These are phyloP conservation scores for Quercus suber DNA, from an alignment of 306 rosid species.

Conservation along the genomic window DNA sequence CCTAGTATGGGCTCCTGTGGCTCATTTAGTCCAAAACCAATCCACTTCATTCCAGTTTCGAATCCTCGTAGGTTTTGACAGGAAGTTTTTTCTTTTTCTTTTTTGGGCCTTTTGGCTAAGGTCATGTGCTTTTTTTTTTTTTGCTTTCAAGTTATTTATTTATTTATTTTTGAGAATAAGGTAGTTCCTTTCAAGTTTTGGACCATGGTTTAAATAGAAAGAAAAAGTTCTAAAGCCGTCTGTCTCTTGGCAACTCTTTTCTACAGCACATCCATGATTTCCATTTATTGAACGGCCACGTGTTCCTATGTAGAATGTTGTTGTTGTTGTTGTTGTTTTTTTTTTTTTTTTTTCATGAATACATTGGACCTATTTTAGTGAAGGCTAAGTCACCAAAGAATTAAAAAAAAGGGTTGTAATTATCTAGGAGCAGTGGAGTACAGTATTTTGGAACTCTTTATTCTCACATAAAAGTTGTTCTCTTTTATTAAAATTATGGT, in stretches of 20 bases:
- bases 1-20: neutral
- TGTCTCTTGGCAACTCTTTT: slow-evolving; percentile 4
- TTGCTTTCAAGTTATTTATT: too few relatives aligned
- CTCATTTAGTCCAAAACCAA: neutral
- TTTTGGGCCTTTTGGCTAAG: too few relatives aligned
- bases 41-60: neutral
- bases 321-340: neutral
- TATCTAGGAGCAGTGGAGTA: too few relatives aligned
- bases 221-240: neutral
- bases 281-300: neutral
- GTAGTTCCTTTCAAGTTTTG: neutral
- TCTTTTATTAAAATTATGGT: too few relatives aligned
- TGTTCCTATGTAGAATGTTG: neutral
- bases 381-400: neutral
- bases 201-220: slow-evolving; percentile 8
- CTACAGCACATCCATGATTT: neutral
- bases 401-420: neutral
- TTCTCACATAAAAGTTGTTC: too few relatives aligned
- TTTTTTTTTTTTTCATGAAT: neutral
- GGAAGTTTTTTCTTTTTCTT: too few relatives aligned
- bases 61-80: too few relatives aligned
- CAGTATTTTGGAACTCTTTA: too few relatives aligned
- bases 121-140: too few relatives aligned
- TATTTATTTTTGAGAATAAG: too few relatives aligned
- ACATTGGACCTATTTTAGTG: too few relatives aligned